Evolutionary conservation across 176 grass and related monocot species (phyloP).

Genomic region (Oryza rufipogon): DNA sequence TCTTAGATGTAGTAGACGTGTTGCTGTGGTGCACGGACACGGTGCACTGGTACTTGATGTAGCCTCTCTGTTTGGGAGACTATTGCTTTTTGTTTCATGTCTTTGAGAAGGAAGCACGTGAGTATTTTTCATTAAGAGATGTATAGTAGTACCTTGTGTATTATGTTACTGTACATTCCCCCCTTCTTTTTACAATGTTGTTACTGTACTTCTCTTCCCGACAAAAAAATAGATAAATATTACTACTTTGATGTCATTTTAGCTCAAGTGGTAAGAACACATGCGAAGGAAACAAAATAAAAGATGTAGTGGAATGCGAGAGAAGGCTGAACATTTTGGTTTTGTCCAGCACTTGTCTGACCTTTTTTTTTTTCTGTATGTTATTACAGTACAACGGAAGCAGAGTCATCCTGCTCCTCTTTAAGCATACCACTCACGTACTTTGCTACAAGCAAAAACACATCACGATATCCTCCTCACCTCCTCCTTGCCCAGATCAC

Average conservation of each 20-base stretch:
- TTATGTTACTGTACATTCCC: too few species aligned
- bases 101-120: not conserved
- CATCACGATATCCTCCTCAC: constrained; percentile 26
- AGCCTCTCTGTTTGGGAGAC: too few species aligned
- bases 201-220: not conserved
- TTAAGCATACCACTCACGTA: constrained; percentile 35
- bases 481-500: constrained; percentile 1
- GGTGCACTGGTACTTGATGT: not conserved
- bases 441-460: constrained; percentile 52
- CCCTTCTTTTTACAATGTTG: not conserved
- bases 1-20: not conserved
- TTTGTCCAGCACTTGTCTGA: constrained; percentile 44
- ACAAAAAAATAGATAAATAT: not conserved
- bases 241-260: not conserved
- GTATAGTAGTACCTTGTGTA: too few species aligned
- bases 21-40: not conserved
- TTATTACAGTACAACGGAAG: constrained; percentile 49
- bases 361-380: constrained; percentile 45
- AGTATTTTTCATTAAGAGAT: too few species aligned
- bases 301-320: constrained; percentile 1
- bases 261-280: not conserved
- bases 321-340: constrained; percentile 35
- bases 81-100: not conserved
- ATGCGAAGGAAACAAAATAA: not conserved
- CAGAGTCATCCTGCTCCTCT: constrained; percentile 38